phyloP scores from a whole-genome alignment of 805 yeast species.

The Yarrowia sp. region DNA sequence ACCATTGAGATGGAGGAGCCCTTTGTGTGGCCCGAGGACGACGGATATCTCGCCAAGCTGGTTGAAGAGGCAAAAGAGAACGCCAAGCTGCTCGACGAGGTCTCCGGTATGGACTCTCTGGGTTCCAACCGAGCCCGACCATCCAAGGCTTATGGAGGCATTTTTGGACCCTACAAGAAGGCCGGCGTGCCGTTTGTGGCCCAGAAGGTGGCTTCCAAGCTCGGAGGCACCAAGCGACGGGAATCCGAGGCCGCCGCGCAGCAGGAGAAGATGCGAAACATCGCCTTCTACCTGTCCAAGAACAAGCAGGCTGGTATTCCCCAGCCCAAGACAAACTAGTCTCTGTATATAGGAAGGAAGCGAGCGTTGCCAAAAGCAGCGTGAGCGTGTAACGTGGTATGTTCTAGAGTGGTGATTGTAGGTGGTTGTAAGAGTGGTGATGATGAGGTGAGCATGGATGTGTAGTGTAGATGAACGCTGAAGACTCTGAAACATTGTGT shows the following conservation, averaged over 20 bases:
- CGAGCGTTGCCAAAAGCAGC: too few species aligned
- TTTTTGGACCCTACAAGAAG: slow-evolving; percentile 64
- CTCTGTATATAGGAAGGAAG: slow-evolving; percentile 28
- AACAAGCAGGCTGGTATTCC: slow-evolving; percentile 33
- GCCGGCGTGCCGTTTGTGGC: slow-evolving; percentile 73
- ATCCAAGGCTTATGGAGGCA: slow-evolving; percentile 75
- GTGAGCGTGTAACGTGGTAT: too few species aligned
- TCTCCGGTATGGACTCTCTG: slow-evolving; percentile 50
- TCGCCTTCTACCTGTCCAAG: slow-evolving; percentile 28
- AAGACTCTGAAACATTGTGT: too few species aligned
- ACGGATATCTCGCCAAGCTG: slow-evolving; percentile 41
- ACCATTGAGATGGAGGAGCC: slow-evolving; percentile 96
- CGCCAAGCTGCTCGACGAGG: slow-evolving; percentile 60
- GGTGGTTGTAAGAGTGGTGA: too few species aligned
- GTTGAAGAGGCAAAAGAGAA: slow-evolving; percentile 56
- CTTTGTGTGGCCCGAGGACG: slow-evolving; percentile 83
- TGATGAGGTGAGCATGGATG: too few species aligned
- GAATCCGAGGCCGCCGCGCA: slow-evolving; percentile 46
- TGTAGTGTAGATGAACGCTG: too few species aligned
- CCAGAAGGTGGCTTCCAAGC: slow-evolving; percentile 50
- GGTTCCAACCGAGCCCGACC: slow-evolving; percentile 78
- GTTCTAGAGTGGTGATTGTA: too few species aligned
- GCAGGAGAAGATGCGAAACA: slow-evolving; percentile 39
- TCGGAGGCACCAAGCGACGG: slow-evolving; percentile 57
- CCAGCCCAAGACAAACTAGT: slow-evolving; percentile 32